Conservation (phyloP, 495 filamentous ascomycete species). For the Tuber umbilicatum region DNA sequence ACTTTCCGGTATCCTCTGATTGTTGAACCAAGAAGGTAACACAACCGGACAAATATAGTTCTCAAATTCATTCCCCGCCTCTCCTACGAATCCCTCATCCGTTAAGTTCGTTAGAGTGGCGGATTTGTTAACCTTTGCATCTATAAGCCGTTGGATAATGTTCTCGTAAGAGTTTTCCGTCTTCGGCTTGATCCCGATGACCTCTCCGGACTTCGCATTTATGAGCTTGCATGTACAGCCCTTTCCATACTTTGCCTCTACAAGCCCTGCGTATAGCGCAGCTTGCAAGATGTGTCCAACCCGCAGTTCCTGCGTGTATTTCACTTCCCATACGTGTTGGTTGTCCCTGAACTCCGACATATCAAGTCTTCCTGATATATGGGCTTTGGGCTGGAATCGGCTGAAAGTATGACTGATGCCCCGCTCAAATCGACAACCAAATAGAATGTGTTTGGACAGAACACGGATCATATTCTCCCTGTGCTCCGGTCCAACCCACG, state of each 20-base stretch:
- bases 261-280: constrained; percentile 9
- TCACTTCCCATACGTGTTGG: constrained; percentile 12
- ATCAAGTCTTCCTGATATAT: not conserved
- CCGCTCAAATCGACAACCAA: not conserved
- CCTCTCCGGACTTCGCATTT: not conserved
- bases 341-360: not conserved
- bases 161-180: not conserved
- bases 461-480: not conserved
- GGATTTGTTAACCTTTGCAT: not conserved
- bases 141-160: not conserved
- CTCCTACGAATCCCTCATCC: not conserved
- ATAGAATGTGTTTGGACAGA: not conserved
- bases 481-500: not conserved
- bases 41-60: not conserved
- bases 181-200: not conserved
- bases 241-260: not conserved
- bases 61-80: not conserved
- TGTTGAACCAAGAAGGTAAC: not conserved
- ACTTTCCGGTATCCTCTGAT: not conserved
- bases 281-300: constrained; percentile 7
- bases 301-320: not conserved
- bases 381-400: not conserved
- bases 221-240: not conserved
- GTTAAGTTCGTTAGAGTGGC: not conserved
- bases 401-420: not conserved